Base-by-base conservation (phyloP, 176 grass and related monocot genomes). In the Avena sativa region DNA sequence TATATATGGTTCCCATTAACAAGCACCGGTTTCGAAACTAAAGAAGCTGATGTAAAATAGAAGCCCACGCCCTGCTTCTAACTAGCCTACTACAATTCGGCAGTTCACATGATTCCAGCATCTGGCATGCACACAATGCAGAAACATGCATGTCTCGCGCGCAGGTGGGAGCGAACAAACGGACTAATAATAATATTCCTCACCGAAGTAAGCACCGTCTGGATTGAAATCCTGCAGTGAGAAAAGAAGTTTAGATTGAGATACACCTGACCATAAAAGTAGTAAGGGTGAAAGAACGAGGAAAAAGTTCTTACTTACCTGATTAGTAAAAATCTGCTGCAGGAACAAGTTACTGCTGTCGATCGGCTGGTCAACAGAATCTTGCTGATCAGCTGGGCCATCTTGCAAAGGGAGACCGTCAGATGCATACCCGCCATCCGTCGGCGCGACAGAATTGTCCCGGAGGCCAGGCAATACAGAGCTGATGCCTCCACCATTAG, bases 281-380 rank as follows among this genome's bases (percentile, higher is more conserved):
- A 66, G n/a, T n/a, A n/a, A 80, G 11, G 12, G 34, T 36, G 47
- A 43, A 36, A 17, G 4, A 38, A 40, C 4, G 10, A 12, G 79
- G 60, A 40, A 40, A 40, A 30, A 30, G 20, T 71, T 76, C 69
- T 87, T 84, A 92, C 69, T 84, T 70, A 81, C 4, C 76, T 61
- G 25, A 9, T 17, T 25, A 1, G 17, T 12, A 0, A 87, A n/a
- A 78, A 83, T 34, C 4, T 46, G 69, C 38, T 85, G 61, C 21
- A 81, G 26, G 5, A 30, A 38, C 30, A 16, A 67, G 57, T 67
- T 58, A 48, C 71, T 69, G 21, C 0, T 87, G 28, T 48, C 26
- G 25, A 21, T 69, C 23, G 58, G 58, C 8, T 69, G 65, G 50
- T 70, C 60, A 70, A 57, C 61, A 21, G n/a, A 10, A 28, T 7